Percentiles rank a stretch among this genome's conserved stretches.
phyloP scores from a whole-genome alignment of 129 eudicot species.

The Daucus carota region DH1_v3.0 NC_030386.2:29253501-29254000 shows the following conservation, averaged over 20 bases:
- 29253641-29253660: slow-evolving; percentile 47
- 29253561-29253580: slow-evolving; percentile 58
- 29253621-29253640: slow-evolving; percentile 51
- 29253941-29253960: neutral
- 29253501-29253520: slow-evolving; percentile 60
- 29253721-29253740: slow-evolving; percentile 46
- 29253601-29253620: slow-evolving; percentile 38
- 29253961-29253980: neutral
- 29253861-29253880: slow-evolving; percentile 78
- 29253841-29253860: slow-evolving; percentile 65
- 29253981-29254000: neutral
- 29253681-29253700: slow-evolving; percentile 55
- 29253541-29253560: slow-evolving; percentile 60
- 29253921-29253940: neutral
- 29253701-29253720: slow-evolving; percentile 62
- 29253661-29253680: slow-evolving; percentile 69
- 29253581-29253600: slow-evolving; percentile 51
- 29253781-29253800: slow-evolving; percentile 80
- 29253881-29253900: slow-evolving; percentile 32
- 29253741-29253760: slow-evolving; percentile 34
- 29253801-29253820: slow-evolving; percentile 79
- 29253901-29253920: neutral
- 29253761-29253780: slow-evolving; percentile 62
- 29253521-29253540: slow-evolving; percentile 52
- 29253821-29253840: slow-evolving; percentile 94